Evolutionary conservation across 805 yeast species (phyloP).

Genomic region (Saccharomycopsis schoenii): DNA sequence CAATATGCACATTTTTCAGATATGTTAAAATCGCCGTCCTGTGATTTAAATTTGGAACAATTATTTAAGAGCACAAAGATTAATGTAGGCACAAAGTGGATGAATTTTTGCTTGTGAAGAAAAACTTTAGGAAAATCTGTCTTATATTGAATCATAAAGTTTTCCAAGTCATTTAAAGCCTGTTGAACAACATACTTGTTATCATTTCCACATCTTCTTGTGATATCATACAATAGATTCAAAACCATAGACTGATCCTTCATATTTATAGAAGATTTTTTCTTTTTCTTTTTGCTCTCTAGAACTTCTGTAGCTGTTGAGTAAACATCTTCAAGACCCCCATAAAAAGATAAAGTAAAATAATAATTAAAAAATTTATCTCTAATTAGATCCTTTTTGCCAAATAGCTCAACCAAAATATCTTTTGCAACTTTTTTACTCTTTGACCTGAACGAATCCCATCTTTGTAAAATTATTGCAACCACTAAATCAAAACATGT

Average conservation of each 20-base stretch:
- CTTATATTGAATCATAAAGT: constrained; percentile 43
- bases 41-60: constrained; percentile 42
- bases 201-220: constrained; percentile 47
- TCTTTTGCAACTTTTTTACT: constrained; percentile 43
- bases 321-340: constrained; percentile 28
- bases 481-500: constrained; percentile 66
- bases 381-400: constrained; percentile 26
- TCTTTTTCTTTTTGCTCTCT: constrained; percentile 25
- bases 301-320: constrained; percentile 23
- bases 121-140: constrained; percentile 36
- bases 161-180: constrained; percentile 53
- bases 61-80: constrained; percentile 46
- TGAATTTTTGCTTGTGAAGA: constrained; percentile 28
- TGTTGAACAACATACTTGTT: constrained; percentile 66
- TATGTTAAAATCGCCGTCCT: constrained; percentile 24
- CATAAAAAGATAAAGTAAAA: constrained; percentile 40
- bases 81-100: constrained; percentile 33
- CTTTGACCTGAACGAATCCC: constrained; percentile 39
- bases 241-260: constrained; percentile 13
- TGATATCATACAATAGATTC: constrained; percentile 40
- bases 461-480: constrained; percentile 63
- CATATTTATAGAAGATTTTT: not conserved
- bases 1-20: constrained; percentile 57
- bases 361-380: constrained; percentile 41
- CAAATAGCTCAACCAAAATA: constrained; percentile 34